Percentiles rank a stretch among this genome's conserved stretches.
phyloP scores from a whole-genome alignment of 2,329 filamentous ascomycete genomes.

The Botryotinia narcissicola region DNA sequence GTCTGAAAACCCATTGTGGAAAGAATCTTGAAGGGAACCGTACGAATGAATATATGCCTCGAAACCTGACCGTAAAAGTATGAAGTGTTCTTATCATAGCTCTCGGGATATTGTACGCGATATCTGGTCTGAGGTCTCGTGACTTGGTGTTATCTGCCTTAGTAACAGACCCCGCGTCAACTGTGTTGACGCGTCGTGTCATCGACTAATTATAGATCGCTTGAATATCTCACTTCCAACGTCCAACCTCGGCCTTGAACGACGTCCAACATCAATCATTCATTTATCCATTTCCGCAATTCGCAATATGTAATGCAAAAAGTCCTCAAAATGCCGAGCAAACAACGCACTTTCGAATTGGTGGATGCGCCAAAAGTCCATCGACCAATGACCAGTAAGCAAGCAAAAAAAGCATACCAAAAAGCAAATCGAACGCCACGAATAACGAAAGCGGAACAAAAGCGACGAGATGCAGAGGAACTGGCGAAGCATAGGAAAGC shows the following conservation, averaged over 20 bases:
- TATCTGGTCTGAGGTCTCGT: neutral
- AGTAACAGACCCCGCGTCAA: neutral
- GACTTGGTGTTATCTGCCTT: neutral
- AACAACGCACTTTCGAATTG: slow-evolving; percentile 41
- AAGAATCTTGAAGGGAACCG: neutral
- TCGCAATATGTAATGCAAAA: neutral
- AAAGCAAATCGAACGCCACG: slow-evolving; percentile 44
- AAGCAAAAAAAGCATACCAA: slow-evolving; percentile 48
- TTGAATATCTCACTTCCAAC: neutral
- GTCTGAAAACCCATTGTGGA: neutral
- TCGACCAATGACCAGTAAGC: slow-evolving; percentile 50
- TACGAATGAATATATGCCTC: neutral
- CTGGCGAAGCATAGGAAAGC: slow-evolving; percentile 45
- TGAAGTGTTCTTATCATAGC: neutral
- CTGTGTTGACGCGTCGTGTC: neutral
- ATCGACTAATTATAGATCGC: neutral
- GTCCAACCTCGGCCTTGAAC: neutral
- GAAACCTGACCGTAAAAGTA: neutral
- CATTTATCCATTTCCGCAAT: neutral
- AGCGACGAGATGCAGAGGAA: slow-evolving; percentile 43
- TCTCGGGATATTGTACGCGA: neutral
- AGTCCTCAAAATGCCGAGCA: neutral
- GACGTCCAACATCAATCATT: neutral
- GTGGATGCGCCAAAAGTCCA: slow-evolving; percentile 36
- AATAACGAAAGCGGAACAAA: slow-evolving; percentile 42